Percentiles rank a stretch among this genome's conserved stretches.
phyloP scores from a whole-genome alignment of 148 eudicot genomes.

The Arbutus unedo region DNA sequence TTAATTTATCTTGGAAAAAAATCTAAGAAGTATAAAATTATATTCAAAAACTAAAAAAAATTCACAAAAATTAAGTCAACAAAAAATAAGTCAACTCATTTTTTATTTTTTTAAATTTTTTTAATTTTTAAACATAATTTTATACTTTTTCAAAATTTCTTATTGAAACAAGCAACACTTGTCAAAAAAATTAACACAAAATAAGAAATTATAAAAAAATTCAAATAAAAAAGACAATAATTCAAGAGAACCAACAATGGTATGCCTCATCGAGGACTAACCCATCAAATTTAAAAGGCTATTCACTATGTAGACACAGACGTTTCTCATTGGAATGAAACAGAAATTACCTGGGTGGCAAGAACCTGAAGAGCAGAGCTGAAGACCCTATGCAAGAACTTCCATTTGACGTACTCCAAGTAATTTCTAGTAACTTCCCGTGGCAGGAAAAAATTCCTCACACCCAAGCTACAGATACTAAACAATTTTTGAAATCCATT shows the following conservation, averaged over 20 bases:
- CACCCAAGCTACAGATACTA: slow-evolving; percentile 26
- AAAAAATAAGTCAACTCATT: too few relatives aligned
- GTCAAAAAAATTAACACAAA: too few relatives aligned
- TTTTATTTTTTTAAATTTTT: too few relatives aligned
- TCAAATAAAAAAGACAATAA: not conserved
- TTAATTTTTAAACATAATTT: too few relatives aligned
- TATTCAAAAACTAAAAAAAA: too few relatives aligned
- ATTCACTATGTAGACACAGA: not conserved
- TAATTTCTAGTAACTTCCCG: slow-evolving; percentile 62
- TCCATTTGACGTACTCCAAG: slow-evolving; percentile 85
- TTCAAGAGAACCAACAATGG: not conserved
- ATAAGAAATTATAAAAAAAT: too few relatives aligned
- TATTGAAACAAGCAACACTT: too few relatives aligned
- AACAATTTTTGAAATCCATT: slow-evolving; percentile 43
- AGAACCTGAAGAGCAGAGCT: slow-evolving; percentile 97
- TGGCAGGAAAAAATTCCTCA: slow-evolving; percentile 70
- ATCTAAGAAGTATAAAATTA: too few relatives aligned
- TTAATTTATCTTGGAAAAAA: too few relatives aligned
- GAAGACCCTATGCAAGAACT: slow-evolving; percentile 82
- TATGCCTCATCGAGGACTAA: not conserved
- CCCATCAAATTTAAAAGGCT: not conserved
- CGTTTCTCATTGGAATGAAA: not conserved
- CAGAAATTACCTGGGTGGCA: slow-evolving; percentile 79
- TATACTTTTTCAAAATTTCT: too few relatives aligned
- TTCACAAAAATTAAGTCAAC: too few relatives aligned